Conservation (phyloP, 2,329 filamentous ascomycete genomes). For the Claviceps purpurea region DNA sequence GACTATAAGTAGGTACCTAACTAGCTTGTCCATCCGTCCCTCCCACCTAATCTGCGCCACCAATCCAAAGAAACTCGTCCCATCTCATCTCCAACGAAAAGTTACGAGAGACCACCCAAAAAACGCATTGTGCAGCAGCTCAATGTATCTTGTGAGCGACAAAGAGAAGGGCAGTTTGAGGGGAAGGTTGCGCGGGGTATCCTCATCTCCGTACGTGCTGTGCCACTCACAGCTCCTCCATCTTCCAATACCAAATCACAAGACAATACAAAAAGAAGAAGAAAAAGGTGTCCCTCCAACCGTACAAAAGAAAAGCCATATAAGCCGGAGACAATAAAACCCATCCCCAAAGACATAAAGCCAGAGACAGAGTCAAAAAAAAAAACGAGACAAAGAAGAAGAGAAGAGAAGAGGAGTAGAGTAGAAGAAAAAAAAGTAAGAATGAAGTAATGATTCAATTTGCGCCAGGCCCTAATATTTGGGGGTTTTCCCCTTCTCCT, state of each 20-base stretch:
- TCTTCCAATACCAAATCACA: background rate
- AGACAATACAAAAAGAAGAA: background rate
- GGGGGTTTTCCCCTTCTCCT: background rate
- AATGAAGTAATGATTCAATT: background rate
- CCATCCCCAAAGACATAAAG: too few relatives aligned
- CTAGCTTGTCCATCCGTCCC: background rate
- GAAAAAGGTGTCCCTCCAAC: background rate
- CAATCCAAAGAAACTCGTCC: background rate
- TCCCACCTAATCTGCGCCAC: conserved; percentile 1
- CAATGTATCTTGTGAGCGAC: background rate
- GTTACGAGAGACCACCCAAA: background rate
- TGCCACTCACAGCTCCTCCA: background rate
- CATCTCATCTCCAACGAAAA: background rate
- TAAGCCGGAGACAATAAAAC: too few relatives aligned
- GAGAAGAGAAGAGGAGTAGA: background rate
- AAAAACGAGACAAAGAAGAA: background rate
- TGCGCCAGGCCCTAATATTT: conserved; percentile 1
- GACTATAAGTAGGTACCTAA: background rate
- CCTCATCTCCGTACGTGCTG: conserved; percentile 1
- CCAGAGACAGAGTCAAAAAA: background rate
- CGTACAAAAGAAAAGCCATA: background rate
- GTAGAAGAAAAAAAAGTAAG: background rate
- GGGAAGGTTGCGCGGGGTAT: background rate
- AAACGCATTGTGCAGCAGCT: conserved; percentile 1
- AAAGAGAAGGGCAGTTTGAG: background rate